These are phyloP conservation scores for Heliamphora pulchella DNA, from an alignment of 179 eudicot genomes.

Conservation along the genomic window DNA sequence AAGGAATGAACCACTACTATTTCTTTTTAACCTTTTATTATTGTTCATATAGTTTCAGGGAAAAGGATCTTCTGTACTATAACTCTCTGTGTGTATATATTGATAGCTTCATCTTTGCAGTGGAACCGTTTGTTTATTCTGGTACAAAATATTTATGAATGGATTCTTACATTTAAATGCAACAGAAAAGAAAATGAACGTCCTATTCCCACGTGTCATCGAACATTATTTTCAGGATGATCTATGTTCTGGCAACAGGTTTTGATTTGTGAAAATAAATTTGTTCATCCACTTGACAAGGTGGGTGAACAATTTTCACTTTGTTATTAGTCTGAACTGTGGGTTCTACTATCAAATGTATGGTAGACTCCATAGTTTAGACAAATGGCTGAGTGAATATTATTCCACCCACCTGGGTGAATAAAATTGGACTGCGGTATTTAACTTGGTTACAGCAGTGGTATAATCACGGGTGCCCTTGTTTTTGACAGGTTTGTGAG, in stretches of 20 bases:
- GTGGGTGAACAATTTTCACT: too few relatives aligned
- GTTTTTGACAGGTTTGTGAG: conserved; percentile 70
- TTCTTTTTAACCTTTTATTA: background rate
- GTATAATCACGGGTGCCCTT: background rate
- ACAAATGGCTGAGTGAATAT: too few relatives aligned
- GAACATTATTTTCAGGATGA: background rate
- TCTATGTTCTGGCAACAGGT: background rate
- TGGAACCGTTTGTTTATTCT: background rate
- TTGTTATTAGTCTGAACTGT: too few relatives aligned
- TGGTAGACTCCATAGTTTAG: too few relatives aligned
- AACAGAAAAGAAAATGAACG: background rate
- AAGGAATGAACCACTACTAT: background rate
- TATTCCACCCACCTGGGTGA: too few relatives aligned
- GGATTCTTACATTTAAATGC: background rate
- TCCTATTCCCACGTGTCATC: background rate
- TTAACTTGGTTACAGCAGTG: background rate
- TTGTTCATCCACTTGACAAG: too few relatives aligned
- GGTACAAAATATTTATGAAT: background rate
- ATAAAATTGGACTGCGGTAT: background rate
- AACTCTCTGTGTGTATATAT: too few relatives aligned
- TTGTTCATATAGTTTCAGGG: background rate
- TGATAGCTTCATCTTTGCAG: background rate
- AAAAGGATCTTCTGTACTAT: background rate
- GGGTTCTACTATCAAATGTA: too few relatives aligned
- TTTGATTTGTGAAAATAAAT: background rate